These are phyloP conservation scores for Paralagenidium karlingii DNA, from an alignment of 352 stramenopile species.

Conservation along the genomic window DNA sequence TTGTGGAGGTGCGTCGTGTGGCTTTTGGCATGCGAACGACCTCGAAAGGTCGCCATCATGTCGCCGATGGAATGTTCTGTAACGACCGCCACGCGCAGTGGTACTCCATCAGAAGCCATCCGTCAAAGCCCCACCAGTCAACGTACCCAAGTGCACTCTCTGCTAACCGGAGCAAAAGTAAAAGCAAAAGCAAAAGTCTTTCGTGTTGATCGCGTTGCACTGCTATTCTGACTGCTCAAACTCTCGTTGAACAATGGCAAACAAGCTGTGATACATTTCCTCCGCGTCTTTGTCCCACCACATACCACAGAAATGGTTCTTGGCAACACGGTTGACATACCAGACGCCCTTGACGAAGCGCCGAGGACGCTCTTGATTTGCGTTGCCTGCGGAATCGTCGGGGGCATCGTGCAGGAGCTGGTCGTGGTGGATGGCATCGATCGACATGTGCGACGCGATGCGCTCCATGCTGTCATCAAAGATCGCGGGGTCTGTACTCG, in stretches of 20 bases:
- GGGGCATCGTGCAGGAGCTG: slow-evolving; percentile 7
- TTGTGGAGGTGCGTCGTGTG: no score
- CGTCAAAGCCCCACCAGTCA: no score
- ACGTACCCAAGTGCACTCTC: no score
- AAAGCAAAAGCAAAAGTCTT: no score
- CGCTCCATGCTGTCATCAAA: slow-evolving; percentile 7
- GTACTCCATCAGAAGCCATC: no score
- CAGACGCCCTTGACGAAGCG: slow-evolving; percentile 20
- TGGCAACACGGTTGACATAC: slow-evolving; percentile 70
- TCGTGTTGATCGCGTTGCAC: no score
- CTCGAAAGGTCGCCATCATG: no score
- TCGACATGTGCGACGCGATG: slow-evolving; percentile 59
- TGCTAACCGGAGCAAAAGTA: no score
- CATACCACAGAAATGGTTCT: slow-evolving; percentile 61
- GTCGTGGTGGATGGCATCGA: slow-evolving; percentile 42
- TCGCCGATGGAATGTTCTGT: no score
- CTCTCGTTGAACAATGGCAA: slow-evolving; percentile 43
- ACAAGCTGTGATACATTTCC: slow-evolving; percentile 57
- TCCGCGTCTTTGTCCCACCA: slow-evolving; percentile 49
- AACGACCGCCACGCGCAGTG: no score
- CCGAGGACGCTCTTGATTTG: background rate
- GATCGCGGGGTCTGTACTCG: background rate
- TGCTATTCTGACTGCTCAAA: no score
- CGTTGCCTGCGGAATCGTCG: background rate
- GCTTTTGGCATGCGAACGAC: no score